Conservation (phyloP, 2,329 filamentous ascomycete genomes). For the Alternaria burnsii region DNA sequence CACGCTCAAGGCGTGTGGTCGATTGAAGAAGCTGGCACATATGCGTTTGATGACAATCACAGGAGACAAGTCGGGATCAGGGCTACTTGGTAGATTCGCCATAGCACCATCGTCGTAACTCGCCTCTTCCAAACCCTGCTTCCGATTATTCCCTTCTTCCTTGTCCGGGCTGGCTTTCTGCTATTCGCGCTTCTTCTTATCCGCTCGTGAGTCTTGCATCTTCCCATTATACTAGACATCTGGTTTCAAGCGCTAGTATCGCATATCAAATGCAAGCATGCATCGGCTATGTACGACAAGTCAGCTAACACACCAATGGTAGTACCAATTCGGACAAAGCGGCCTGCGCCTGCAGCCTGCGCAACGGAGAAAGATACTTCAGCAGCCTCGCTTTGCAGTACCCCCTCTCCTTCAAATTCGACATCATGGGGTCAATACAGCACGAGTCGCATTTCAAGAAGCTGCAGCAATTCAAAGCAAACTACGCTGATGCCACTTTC, state of each 20-base stretch:
- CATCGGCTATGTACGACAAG: neutral
- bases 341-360: conserved; percentile 12
- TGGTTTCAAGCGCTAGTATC: neutral
- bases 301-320: conserved; percentile 42
- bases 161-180: conserved; percentile 3
- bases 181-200: neutral
- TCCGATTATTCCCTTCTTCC: neutral
- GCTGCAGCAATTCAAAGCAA: conserved; percentile 83
- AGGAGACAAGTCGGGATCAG: neutral
- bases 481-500: conserved; percentile 88
- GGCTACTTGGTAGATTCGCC: neutral
- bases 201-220: neutral
- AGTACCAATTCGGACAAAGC: conserved; percentile 43
- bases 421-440: conserved; percentile 42
- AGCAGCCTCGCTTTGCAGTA: neutral
- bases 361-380: conserved; percentile 8
- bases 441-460: conserved; percentile 74
- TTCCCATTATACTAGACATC: neutral
- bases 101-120: conserved; percentile 1
- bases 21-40: conserved; percentile 1
- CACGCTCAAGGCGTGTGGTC: conserved; percentile 9
- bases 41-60: neutral
- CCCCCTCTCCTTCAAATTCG: conserved; percentile 14
- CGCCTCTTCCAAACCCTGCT: neutral
- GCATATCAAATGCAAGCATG: neutral